A percentile compares a stretch with the other conserved stretches of the same genome.
These are phyloP conservation scores for Xanthoparmelia taractica DNA, from an alignment of 495 filamentous ascomycete genomes.

Conservation along the genomic window DNA sequence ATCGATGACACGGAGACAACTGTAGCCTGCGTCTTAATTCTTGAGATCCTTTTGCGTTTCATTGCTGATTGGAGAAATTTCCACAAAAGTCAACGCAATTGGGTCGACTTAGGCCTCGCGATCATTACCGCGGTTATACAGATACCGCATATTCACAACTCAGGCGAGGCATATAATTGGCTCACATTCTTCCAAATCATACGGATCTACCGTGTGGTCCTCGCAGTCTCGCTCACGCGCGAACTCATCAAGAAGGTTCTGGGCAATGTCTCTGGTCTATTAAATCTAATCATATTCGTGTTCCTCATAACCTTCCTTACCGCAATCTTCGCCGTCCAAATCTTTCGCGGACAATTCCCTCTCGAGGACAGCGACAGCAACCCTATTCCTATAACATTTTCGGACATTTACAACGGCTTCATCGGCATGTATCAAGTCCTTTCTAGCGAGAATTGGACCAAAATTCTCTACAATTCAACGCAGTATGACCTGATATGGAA, in stretches of 20 bases:
- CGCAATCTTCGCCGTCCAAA: conserved; percentile 86
- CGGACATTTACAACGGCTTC: conserved; percentile 88
- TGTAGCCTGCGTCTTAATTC: conserved; percentile 68
- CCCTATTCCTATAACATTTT: conserved; percentile 63
- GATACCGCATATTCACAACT: conserved; percentile 69
- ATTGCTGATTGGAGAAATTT: conserved; percentile 72
- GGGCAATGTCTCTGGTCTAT: conserved; percentile 83
- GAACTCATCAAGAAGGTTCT: conserved; percentile 80
- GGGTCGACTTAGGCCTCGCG: conserved; percentile 71
- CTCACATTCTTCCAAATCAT: conserved; percentile 90
- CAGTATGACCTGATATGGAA: conserved; percentile 49
- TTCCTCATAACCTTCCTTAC: conserved; percentile 91
- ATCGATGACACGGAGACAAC: conserved; percentile 58
- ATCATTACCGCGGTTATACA: conserved; percentile 79
- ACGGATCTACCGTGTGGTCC: conserved; percentile 82
- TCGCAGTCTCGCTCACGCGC: conserved; percentile 78
- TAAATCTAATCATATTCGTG: conserved; percentile 92
- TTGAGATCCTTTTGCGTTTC: conserved; percentile 79
- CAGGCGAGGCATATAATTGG: conserved; percentile 75
- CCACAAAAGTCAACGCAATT: conserved; percentile 60
- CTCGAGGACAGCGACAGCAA: conserved; percentile 46
- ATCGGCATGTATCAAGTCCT: conserved; percentile 97
- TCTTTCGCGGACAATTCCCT: conserved; percentile 82
- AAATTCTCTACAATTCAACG: conserved; percentile 76
- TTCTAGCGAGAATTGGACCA: conserved; percentile 97